Base-by-base conservation (phyloP, 305 asterid species). In the Nicotiana rustica region DNA sequence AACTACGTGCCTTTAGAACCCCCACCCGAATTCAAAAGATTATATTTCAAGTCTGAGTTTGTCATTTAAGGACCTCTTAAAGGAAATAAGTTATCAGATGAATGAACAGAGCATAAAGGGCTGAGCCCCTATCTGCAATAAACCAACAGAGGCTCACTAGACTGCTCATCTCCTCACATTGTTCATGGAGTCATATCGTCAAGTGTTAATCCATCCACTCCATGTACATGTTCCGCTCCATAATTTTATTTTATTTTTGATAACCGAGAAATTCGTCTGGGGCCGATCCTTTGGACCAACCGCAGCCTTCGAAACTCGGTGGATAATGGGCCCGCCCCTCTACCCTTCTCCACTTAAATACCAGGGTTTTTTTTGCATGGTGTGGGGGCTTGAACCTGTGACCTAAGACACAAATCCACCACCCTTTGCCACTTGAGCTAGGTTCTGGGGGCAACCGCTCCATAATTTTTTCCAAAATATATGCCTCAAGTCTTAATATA, bases 111-210 rank as follows among this genome's bases (percentile, higher is more conserved):
- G 78, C 59, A 70, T 25, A 67, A 17, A 12, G 5, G 59, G 59
- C 35, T 6, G 1, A 70, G 12, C 47, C 59, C 3, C 78, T 70
- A 70, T 70, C 19, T 69, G 78, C 59, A 70, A 69, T 18, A 41
- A 18, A 41, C 35, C 78, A 70, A n/a, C 78, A 41, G 56, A 41
- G 21, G 18, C 78, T 70, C 78, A 70, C 12, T 70, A 41, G 59
- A 41, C 78, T 10, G 59, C 59, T 19, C 59, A 17, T 41, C 56
- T 69, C 78, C 47, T 70, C 6, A 10, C 21, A 70, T 41, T 41
- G 59, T 70, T 10, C 33, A 38, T 69, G 57, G 31, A 69, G n/a
- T 18, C 19, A 38, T 10, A 69, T 69, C 18, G 10, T 18, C 57
- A 14, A 1, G n/a, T 38, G 77, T 69, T 2, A 62, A 69, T 69